Percentiles rank a stretch among this genome's conserved stretches.
Evolutionary conservation across 2,329 filamentous ascomycete species (phyloP).

Genomic region (Chrysoporthe deuterocubensis): DNA sequence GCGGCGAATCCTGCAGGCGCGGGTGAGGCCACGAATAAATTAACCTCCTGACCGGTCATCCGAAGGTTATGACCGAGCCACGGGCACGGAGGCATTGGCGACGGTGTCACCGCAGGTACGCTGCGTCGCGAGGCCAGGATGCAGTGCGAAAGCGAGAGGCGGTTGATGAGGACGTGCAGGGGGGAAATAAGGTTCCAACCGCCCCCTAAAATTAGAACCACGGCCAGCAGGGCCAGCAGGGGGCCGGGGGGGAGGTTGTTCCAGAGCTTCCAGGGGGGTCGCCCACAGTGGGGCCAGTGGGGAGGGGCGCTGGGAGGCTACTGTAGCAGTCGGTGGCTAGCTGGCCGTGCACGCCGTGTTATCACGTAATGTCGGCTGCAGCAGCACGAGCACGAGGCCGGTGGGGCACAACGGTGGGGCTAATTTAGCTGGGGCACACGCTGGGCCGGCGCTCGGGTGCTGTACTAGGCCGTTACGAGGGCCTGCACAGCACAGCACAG

Average conservation of each 20-base stretch:
- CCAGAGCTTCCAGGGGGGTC: too few relatives aligned
- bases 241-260: background rate
- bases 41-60: too few relatives aligned
- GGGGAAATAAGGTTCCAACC: conserved; percentile 5
- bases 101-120: too few relatives aligned
- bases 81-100: too few relatives aligned
- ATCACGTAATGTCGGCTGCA: conserved; percentile 15
- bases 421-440: background rate
- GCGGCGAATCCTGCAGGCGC: too few relatives aligned
- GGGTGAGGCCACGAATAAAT: too few relatives aligned
- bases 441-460: background rate
- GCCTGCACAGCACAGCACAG: background rate
- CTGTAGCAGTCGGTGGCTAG: too few relatives aligned
- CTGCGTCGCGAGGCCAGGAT: too few relatives aligned
- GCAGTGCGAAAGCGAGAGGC: background rate
- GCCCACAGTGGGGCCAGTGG: too few relatives aligned
- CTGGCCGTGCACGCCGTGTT: background rate
- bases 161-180: background rate
- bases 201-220: conserved; percentile 3
- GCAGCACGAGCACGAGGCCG: background rate
- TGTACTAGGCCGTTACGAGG: too few relatives aligned
- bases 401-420: conserved; percentile 3
- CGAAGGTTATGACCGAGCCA: too few relatives aligned
- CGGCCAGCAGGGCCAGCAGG: too few relatives aligned
- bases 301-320: background rate